Evolutionary conservation across 495 filamentous ascomycete species (phyloP), one percentile per base, ranked within the genome.

Genomic region (Aspergillus hancockii): DNA sequence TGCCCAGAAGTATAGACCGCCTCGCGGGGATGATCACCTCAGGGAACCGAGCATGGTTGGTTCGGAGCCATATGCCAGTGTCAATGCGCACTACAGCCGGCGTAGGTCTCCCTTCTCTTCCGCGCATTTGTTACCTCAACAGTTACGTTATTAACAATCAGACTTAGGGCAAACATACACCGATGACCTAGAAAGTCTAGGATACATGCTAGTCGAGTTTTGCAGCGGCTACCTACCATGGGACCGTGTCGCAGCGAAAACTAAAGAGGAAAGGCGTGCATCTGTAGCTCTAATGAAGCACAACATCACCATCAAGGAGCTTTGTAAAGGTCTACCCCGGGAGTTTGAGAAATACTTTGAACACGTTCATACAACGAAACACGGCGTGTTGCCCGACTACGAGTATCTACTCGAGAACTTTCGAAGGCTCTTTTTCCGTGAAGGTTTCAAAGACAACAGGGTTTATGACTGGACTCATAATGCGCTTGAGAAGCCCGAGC

Each of bases 161-260:
- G 8, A 36, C 10, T 8, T 8, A 36, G 32, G 9, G 1, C 32
- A 36, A 38, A 3, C 55, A 13, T 47, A 36, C 28, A 56, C 63
- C 13, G 71, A 79, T 52, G 71, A 79, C 49, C 52, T 80, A 54
- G 74, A 80, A 57, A 69, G 71, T 51, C 60, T 80, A 22, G 74
- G 74, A 54, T 80, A 78, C 58, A 53, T 76, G 14, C 55, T 76
- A 18, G 34, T 75, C 19, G 74, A 75, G 59, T 71, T 79, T 38
- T 49, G 69, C 55, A 62, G 63, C 31, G 71, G 75, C 52, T 63
- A 61, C n/a, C 64, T 79, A 14, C 77, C 72, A 23, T 80, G 73
- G 75, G 59, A 73, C 40, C 5, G 31, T 4, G 14, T 51, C 4
- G 18, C 12, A 4, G 2, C 13, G 32, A 2, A 1, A 36, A 36